Evolutionary conservation across 2,329 filamentous ascomycete genomes (phyloP).

Genomic region (Fonsecaea nubica): DNA sequence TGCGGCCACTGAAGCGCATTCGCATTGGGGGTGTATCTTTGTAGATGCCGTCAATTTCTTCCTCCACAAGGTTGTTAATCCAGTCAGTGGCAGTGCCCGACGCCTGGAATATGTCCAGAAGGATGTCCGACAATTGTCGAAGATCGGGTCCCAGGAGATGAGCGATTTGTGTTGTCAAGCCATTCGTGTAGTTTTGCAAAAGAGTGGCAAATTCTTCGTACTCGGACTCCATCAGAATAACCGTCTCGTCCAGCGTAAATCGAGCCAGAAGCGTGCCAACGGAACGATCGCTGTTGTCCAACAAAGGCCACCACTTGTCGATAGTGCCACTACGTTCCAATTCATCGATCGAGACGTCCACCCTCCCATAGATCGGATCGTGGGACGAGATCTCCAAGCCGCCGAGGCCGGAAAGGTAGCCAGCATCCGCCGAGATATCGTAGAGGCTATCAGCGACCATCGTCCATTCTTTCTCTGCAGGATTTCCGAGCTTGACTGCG

Average conservation of each 20-base stretch:
- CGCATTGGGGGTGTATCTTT: conserved; percentile 76
- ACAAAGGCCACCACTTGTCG: conserved; percentile 86
- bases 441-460: conserved; percentile 55
- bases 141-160: conserved; percentile 68
- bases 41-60: conserved; percentile 92
- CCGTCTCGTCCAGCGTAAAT: conserved; percentile 83
- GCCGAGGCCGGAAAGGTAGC: conserved; percentile 50
- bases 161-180: conserved; percentile 83
- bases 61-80: conserved; percentile 91
- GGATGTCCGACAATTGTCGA: conserved; percentile 36
- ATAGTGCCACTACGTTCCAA: conserved; percentile 77
- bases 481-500: conserved; percentile 54
- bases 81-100: conserved; percentile 84
- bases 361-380: conserved; percentile 59
- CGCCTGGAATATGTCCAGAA: conserved; percentile 89
- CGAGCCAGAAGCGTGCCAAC: conserved; percentile 86
- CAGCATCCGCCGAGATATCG: conserved; percentile 50
- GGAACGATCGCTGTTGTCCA: conserved; percentile 75
- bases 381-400: conserved; percentile 57
- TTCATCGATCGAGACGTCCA: conserved; percentile 83
- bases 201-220: conserved; percentile 83
- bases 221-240: conserved; percentile 84
- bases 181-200: conserved; percentile 81
- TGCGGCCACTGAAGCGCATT: conserved; percentile 68
- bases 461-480: conserved; percentile 58